Conservation (phyloP, 2,329 filamentous ascomycete species). For the Alternaria brassicae region DNA sequence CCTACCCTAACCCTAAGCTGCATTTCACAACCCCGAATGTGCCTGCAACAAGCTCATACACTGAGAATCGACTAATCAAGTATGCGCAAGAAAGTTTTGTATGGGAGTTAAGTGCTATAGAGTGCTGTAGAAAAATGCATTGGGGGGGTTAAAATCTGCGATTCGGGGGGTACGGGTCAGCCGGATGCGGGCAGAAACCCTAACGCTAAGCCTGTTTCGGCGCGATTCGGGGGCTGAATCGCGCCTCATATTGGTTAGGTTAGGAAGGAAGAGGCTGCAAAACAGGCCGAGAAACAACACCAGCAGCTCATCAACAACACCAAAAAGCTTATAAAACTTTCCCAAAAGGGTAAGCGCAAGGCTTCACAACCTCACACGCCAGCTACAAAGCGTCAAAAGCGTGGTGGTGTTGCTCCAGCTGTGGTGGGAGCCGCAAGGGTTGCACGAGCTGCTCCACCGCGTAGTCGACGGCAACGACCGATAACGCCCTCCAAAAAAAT, state of each 20-base stretch:
- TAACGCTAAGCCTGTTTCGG: neutral
- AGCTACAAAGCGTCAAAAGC: no score
- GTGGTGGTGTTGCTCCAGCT: neutral
- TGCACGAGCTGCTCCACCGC: neutral
- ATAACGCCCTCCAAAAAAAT: neutral
- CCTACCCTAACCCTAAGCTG: neutral
- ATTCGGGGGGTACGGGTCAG: neutral
- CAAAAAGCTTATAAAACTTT: no score
- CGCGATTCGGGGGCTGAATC: neutral
- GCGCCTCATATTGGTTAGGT: neutral
- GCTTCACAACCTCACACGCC: no score
- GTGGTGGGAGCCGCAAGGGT: neutral
- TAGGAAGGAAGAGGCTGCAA: neutral
- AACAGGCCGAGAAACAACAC: no score
- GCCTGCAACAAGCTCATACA: neutral
- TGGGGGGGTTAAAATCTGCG: neutral
- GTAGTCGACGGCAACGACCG: neutral
- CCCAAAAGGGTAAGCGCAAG: no score
- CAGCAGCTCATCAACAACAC: no score
- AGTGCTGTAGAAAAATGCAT: neutral
- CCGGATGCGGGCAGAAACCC: neutral
- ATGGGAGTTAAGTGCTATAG: neutral
- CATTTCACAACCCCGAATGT: neutral
- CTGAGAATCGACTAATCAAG: neutral
- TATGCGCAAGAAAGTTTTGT: neutral